Percentiles rank a stretch among this genome's conserved stretches.
Evolutionary conservation across 2,329 filamentous ascomycete species (phyloP).

Genomic region (Acephala macrosclerotiorum): DNA sequence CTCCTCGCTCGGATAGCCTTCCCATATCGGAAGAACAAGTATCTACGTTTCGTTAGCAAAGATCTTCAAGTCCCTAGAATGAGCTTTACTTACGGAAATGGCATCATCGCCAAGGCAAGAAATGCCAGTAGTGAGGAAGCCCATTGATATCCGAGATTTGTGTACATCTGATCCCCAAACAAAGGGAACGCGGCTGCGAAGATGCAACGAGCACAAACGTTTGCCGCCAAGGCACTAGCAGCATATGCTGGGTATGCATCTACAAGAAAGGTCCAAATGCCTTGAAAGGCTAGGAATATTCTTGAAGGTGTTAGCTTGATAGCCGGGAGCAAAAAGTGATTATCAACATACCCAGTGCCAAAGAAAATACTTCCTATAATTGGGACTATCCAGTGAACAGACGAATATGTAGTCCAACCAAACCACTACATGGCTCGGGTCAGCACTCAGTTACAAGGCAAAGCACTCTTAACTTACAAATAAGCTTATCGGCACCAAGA

Average conservation of each 20-base stretch:
- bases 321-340: not conserved
- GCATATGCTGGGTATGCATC: conserved; percentile 80
- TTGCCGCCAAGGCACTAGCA: conserved; percentile 81
- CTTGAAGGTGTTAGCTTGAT: conserved; percentile 16
- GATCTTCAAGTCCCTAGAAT: not conserved
- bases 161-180: conserved; percentile 76
- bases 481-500: conserved; percentile 79
- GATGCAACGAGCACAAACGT: conserved; percentile 78
- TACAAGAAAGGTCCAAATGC: conserved; percentile 84
- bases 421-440: conserved; percentile 62
- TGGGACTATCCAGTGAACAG: conserved; percentile 77
- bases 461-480: conserved; percentile 53
- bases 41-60: conserved; percentile 37
- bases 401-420: conserved; percentile 79
- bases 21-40: conserved; percentile 64
- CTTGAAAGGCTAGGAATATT: conserved; percentile 77
- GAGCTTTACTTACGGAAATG: conserved; percentile 54
- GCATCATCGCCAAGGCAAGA: conserved; percentile 64
- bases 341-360: conserved; percentile 66
- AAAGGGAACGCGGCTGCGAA: conserved; percentile 83
- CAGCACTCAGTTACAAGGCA: not conserved
- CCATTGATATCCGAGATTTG: conserved; percentile 72
- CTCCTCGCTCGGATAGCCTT: conserved; percentile 60
- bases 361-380: conserved; percentile 76
- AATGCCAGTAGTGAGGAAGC: conserved; percentile 66